These are phyloP conservation scores for Aphanocladium album DNA, from an alignment of 2,329 filamentous ascomycete genomes.

Conservation along the genomic window DNA sequence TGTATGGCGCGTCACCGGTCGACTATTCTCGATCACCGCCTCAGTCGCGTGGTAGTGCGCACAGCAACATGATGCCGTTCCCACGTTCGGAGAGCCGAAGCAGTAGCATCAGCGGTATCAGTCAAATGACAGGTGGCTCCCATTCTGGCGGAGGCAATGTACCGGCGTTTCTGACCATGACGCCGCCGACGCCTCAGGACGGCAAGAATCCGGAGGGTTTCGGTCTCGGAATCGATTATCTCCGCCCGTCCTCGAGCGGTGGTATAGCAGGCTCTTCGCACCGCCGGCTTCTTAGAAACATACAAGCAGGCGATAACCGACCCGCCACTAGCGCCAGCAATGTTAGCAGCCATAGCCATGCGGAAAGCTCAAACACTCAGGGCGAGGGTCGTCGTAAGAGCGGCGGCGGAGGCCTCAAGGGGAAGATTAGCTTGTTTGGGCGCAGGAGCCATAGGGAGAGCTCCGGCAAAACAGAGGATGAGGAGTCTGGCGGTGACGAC, in stretches of 20 bases:
- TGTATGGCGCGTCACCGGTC: conserved; percentile 48
- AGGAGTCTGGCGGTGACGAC: conserved; percentile 21
- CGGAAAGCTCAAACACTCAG: conserved; percentile 12
- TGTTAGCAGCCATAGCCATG: conserved; percentile 19
- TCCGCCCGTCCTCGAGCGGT: conserved; percentile 29
- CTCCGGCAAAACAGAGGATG: conserved; percentile 17
- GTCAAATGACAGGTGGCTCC: conserved; percentile 32
- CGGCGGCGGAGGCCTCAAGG: conserved; percentile 28
- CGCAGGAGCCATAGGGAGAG: conserved; percentile 24
- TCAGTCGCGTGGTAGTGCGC: conserved; percentile 44
- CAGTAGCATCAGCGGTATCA: conserved; percentile 47
- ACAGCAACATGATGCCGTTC: conserved; percentile 42
- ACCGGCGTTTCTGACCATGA: conserved; percentile 43
- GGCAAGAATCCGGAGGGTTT: conserved; percentile 18
- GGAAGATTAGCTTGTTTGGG: conserved; percentile 32
- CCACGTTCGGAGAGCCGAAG: conserved; percentile 45
- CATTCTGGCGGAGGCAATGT: conserved; percentile 23
- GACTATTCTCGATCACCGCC: conserved; percentile 58
- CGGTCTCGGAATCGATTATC: conserved; percentile 25
- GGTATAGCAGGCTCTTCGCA: conserved; percentile 19
- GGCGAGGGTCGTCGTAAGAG: conserved; percentile 21
- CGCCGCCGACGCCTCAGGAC: conserved; percentile 39
- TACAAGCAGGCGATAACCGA: conserved; percentile 20
- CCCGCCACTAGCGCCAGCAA: conserved; percentile 27
- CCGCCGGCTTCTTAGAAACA: conserved; percentile 17